Base-by-base conservation (phyloP, 495 filamentous ascomycete genomes). In the Podospora pseudocomata region DNA sequence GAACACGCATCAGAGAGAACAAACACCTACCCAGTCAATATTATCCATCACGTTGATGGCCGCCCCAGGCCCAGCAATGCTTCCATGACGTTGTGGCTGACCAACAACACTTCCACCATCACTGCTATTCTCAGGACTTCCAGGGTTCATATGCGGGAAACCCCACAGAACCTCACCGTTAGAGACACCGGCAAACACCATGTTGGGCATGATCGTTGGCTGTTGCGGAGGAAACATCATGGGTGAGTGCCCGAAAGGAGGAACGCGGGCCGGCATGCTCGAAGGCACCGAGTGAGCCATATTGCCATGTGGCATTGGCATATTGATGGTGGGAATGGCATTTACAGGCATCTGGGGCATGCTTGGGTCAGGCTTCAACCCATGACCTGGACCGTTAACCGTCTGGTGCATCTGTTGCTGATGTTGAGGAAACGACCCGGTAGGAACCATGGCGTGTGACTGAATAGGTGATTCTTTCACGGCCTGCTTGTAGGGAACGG, bases 101-200 rank as follows among this genome's bases (percentile, higher is more conserved):
- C 73, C 62, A 67, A 72, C 70, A 1, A 71, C 73, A 11, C 71
- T 73, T 2, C 66, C 71, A 9, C 72, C 67, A 55, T 79, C 80
- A 62, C 76, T 80, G 56, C 73, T 71, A 60, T 71, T 75, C 66
- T 75, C 77, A 2, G 78, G 79, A 39, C 79, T 81, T 4, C 72
- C 70, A 4, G 75, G 67, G 44, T 73, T 80, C 3, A 18, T 23
- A 4, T 76, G 78, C 19, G 80, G 79, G 9, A 82, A 34, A 23
- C 79, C 76, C 80, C 80, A 83, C 18, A 83, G 72, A 0, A 73
- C 80, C 60, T 82, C 80, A 9, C 81, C 80, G 63, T 83, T 80
- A 7, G 80, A 79, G 3, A 82, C 80, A 9, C 81, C 81, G 4
- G 78, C 76, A 63, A 79, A 83, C 0, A 81, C 80, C 75, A 83